These are phyloP conservation scores for Talaromyces stipitatus DNA, from an alignment of 495 filamentous ascomycete species.

Conservation along the genomic window DNA sequence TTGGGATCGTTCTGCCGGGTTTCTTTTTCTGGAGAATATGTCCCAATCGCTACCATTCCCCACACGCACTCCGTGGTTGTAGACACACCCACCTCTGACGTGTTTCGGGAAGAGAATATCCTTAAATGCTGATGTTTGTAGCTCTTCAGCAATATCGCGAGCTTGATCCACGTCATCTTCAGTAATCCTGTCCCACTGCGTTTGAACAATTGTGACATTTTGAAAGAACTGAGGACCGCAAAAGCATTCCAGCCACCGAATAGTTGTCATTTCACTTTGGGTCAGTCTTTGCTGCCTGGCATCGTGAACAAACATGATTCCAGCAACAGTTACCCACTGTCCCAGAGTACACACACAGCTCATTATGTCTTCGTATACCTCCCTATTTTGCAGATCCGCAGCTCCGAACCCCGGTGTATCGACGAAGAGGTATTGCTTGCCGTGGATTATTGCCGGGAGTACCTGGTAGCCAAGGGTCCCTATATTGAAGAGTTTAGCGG, in stretches of 20 bases:
- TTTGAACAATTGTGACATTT: neutral
- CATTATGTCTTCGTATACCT: neutral
- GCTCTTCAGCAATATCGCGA: neutral
- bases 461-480: neutral
- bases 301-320: neutral
- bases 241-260: neutral
- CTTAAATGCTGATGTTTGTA: neutral
- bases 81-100: neutral
- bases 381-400: neutral
- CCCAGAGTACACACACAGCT: neutral
- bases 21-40: too few species aligned
- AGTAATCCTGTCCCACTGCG: neutral
- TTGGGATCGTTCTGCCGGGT: neutral
- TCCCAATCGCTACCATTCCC: too few species aligned
- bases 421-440: neutral
- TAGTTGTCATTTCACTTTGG: neutral
- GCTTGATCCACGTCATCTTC: neutral
- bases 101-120: neutral
- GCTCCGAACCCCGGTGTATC: neutral
- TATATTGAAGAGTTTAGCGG: too few species aligned
- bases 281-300: neutral
- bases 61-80: neutral
- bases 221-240: neutral
- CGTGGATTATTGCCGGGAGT: neutral
- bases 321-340: neutral